Evolutionary conservation across 225 moss, liverwort and hornwort species (phyloP).

Genomic region (Thuidium tamariscinum): DNA sequence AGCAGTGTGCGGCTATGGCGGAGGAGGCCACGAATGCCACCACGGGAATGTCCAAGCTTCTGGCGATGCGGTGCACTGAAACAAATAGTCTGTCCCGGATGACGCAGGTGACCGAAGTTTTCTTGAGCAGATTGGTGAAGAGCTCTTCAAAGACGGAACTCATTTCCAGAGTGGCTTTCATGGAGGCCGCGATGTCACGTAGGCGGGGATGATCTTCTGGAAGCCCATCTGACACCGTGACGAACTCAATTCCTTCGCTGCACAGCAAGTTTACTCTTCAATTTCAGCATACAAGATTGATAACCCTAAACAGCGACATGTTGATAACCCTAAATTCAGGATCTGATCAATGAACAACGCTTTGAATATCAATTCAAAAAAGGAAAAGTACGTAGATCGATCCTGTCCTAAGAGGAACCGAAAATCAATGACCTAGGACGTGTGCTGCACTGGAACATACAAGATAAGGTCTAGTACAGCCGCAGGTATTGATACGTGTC

Average conservation of each 20-base stretch:
- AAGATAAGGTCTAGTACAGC: background rate
- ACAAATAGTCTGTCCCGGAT: background rate
- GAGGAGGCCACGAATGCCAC: background rate
- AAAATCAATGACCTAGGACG: background rate
- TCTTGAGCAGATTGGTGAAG: background rate
- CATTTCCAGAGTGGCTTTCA: background rate
- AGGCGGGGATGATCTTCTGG: background rate
- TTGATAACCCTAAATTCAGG: background rate
- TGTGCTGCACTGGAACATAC: too few relatives aligned
- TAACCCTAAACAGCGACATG: background rate
- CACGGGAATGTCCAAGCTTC: background rate
- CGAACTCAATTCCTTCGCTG: conserved; percentile 6
- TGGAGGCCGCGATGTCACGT: background rate
- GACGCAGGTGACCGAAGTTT: background rate
- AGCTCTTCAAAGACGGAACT: background rate
- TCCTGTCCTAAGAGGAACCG: background rate
- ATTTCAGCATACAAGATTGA: background rate
- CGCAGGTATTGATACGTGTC: background rate
- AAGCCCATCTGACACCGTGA: conserved; percentile 4
- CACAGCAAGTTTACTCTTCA: background rate
- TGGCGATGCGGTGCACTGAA: background rate
- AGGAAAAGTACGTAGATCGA: background rate
- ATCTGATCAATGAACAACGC: background rate
- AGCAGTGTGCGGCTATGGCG: background rate
- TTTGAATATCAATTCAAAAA: background rate